These are phyloP conservation scores for Madurella mycetomatis DNA, from an alignment of 2,329 filamentous ascomycete species.

Conservation along the genomic window DNA sequence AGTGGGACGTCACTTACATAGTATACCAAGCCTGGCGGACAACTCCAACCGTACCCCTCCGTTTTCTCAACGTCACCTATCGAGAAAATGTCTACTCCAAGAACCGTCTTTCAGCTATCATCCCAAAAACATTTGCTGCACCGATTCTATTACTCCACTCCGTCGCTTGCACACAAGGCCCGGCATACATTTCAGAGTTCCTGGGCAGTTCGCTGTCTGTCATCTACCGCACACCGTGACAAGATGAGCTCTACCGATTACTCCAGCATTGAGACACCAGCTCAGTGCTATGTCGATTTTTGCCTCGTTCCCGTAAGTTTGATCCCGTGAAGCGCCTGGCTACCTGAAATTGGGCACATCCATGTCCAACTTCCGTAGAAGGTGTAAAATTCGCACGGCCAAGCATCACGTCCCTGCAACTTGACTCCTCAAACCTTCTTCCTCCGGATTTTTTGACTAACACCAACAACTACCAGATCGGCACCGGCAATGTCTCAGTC, in stretches of 20 bases:
- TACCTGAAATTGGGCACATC: no score
- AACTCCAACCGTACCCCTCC: background rate
- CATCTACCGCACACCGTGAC: background rate
- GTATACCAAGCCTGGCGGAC: background rate
- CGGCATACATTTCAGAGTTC: background rate
- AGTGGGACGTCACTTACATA: background rate
- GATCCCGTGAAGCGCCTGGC: no score
- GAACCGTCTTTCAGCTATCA: background rate
- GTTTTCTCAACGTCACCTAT: background rate
- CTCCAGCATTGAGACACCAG: constrained; percentile 57
- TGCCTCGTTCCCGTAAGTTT: constrained; percentile 73
- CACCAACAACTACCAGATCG: constrained; percentile 52
- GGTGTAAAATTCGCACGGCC: no score
- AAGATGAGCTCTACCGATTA: constrained; percentile 36
- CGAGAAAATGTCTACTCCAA: background rate
- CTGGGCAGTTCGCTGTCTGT: background rate
- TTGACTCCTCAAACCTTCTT: no score
- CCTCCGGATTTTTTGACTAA: background rate
- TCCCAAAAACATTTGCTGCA: background rate
- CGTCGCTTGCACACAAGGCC: background rate
- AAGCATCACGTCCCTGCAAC: no score
- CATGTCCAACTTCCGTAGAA: no score
- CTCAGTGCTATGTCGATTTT: constrained; percentile 80
- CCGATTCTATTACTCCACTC: background rate
- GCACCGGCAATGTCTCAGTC: constrained; percentile 71